These are phyloP conservation scores for Hydnum rufescens DNA, from an alignment of 768 basidiomycete genomes.

Conservation along the genomic window DNA sequence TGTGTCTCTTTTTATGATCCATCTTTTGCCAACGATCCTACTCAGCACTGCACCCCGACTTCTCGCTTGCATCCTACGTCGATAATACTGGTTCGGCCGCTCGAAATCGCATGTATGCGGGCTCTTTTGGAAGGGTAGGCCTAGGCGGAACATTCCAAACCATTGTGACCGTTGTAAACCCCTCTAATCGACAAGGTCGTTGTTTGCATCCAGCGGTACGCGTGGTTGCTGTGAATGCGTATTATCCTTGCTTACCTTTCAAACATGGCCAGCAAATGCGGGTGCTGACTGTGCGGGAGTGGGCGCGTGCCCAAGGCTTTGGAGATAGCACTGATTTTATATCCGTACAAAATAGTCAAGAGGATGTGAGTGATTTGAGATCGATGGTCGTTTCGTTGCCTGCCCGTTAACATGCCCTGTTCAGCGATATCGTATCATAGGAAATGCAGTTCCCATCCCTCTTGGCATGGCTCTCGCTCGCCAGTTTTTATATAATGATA, in stretches of 20 bases:
- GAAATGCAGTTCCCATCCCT: conserved; percentile 60
- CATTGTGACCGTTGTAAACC: conserved; percentile 35
- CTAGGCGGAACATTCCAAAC: conserved; percentile 34
- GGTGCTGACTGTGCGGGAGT: conserved; percentile 43
- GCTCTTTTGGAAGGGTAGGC: conserved; percentile 1
- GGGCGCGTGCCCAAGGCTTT: conserved; percentile 60
- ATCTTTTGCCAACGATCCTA: conserved; percentile 25
- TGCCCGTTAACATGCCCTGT: too few species aligned
- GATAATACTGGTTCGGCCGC: not conserved
- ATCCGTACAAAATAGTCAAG: conserved; percentile 23
- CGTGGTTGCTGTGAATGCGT: not conserved
- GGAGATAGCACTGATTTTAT: conserved; percentile 48
- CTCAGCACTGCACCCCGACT: conserved; percentile 9
- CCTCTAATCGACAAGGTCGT: conserved; percentile 26
- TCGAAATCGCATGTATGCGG: conserved; percentile 3
- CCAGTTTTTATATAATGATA: too few species aligned
- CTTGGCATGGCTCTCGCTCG: conserved; percentile 43
- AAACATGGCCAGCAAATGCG: conserved; percentile 39
- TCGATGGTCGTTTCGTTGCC: conserved; percentile 7
- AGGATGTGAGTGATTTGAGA: conserved; percentile 29
- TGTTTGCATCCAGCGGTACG: conserved; percentile 30
- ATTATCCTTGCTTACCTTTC: not conserved
- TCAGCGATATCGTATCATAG: conserved; percentile 19
- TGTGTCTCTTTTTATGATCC: too few species aligned
- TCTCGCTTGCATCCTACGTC: not conserved